Conservation (phyloP, 495 filamentous ascomycete genomes). For the Xylaria acuta region DNA sequence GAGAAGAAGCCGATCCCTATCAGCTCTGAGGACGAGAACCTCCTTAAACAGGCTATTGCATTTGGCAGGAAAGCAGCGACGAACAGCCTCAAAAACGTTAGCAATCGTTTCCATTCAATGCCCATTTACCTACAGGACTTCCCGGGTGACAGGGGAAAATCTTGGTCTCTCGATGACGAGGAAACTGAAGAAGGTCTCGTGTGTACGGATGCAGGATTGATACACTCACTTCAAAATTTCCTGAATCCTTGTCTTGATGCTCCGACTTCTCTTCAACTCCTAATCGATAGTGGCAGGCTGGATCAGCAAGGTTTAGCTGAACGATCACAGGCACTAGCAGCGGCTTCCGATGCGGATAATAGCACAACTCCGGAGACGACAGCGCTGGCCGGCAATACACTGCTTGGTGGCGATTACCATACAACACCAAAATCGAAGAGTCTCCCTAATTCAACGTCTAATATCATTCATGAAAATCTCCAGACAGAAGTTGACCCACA, state of each 20-base stretch:
- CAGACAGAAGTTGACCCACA: constrained; percentile 6
- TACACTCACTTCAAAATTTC: constrained; percentile 48
- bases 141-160: constrained; percentile 58
- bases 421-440: constrained; percentile 33
- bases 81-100: constrained; percentile 68
- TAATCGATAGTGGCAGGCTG: constrained; percentile 48
- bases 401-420: constrained; percentile 42
- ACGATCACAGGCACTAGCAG: constrained; percentile 36
- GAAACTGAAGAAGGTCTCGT: constrained; percentile 40
- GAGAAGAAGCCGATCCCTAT: constrained; percentile 57
- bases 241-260: constrained; percentile 47
- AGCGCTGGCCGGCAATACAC: constrained; percentile 49
- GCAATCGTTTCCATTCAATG: constrained; percentile 75
- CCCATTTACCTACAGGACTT: constrained; percentile 72
- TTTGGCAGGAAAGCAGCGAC: constrained; percentile 64
- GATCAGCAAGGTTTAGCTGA: constrained; percentile 42
- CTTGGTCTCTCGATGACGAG: constrained; percentile 68
- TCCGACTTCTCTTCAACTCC: constrained; percentile 40
- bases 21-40: constrained; percentile 60
- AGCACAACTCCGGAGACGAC: constrained; percentile 16
- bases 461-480: background rate
- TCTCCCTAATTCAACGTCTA: background rate
- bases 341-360: constrained; percentile 27
- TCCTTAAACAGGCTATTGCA: constrained; percentile 66
- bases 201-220: constrained; percentile 48